Evolutionary conservation across 2,329 filamentous ascomycete genomes (phyloP).

Genomic region (Diplodia corticola): DNA sequence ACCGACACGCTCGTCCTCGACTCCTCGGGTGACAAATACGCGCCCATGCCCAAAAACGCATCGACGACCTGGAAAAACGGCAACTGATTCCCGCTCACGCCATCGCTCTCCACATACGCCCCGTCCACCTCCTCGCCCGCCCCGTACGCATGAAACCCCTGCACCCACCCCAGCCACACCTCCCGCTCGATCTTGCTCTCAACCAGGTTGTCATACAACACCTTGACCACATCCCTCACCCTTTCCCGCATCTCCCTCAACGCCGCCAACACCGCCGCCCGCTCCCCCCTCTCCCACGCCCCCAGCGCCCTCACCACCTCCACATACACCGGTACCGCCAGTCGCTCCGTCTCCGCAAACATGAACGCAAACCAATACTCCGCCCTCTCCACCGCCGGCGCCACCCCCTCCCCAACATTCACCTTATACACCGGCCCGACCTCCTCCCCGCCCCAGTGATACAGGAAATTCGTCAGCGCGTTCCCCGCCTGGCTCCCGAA

Average conservation of each 20-base stretch:
- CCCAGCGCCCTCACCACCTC: neutral
- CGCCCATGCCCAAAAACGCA: conserved; percentile 38
- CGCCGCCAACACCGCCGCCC: neutral
- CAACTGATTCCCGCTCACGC: conserved; percentile 40
- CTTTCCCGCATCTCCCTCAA: neutral
- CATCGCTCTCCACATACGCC: conserved; percentile 35
- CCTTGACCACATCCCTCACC: neutral
- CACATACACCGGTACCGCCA: neutral
- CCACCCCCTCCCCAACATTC: neutral
- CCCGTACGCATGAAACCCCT: conserved; percentile 42
- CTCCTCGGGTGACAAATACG: conserved; percentile 32
- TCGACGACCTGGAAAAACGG: conserved; percentile 40
- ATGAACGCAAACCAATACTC: neutral
- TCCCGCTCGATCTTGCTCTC: neutral
- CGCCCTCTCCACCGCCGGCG: neutral
- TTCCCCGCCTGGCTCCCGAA: neutral
- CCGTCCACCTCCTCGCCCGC: conserved; percentile 32
- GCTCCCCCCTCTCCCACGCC: neutral
- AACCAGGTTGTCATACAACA: neutral
- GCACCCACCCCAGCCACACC: conserved; percentile 37
- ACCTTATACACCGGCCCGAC: neutral
- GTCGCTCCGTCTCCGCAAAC: neutral
- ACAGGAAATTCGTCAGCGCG: neutral
- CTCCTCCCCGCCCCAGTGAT: neutral
- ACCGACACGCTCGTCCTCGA: conserved; percentile 31